Percentiles rank a stretch among this genome's conserved stretches.
These are phyloP conservation scores for Mycena crocata DNA, from an alignment of 768 basidiomycete species.

Conservation along the genomic window DNA sequence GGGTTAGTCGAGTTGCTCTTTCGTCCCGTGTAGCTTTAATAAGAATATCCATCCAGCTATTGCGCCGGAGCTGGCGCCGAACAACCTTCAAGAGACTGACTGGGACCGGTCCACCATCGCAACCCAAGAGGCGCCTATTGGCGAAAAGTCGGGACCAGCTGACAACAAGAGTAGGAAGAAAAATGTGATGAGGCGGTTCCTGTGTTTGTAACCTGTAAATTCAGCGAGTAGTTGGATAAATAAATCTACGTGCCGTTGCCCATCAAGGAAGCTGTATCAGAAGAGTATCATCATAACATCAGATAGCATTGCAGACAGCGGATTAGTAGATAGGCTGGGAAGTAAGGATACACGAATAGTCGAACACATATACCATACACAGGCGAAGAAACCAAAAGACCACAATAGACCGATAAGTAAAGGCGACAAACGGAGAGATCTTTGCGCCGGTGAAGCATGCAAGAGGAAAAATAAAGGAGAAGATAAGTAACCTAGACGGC, in stretches of 20 bases:
- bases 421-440: background rate
- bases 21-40: background rate
- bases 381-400: background rate
- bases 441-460: constrained; percentile 5
- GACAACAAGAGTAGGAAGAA: constrained; percentile 8
- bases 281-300: constrained; percentile 6
- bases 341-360: constrained; percentile 29
- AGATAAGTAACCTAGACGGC: constrained; percentile 2
- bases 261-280: too few species aligned
- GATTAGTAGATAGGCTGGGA: constrained; percentile 22
- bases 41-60: constrained; percentile 36
- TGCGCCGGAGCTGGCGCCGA: constrained; percentile 49
- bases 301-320: constrained; percentile 33
- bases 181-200: constrained; percentile 2
- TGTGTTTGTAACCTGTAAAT: constrained; percentile 16
- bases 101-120: constrained; percentile 26
- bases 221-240: too few species aligned
- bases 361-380: constrained; percentile 19
- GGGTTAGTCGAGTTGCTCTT: background rate
- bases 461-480: background rate
- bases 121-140: background rate
- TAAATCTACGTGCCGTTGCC: too few species aligned
- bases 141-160: background rate
- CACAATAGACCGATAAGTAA: background rate
- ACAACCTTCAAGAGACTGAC: constrained; percentile 24